Conservation (phyloP, 345 rosid species). For the Cardiospermum halicacabum region DNA sequence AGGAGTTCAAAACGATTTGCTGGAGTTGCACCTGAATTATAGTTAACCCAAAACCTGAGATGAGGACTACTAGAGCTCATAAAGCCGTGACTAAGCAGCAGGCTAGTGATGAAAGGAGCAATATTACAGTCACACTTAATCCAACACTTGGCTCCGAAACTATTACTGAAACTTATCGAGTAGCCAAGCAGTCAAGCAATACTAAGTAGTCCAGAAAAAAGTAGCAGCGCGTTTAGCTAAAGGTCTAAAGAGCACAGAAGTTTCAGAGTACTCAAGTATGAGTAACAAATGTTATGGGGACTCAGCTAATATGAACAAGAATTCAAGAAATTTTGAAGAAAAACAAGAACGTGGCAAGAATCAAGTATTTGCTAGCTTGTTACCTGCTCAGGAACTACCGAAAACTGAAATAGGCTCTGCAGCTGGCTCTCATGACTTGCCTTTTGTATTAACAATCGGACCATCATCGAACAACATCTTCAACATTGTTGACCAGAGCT, state of each 20-base stretch:
- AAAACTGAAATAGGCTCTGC: constrained; percentile 14
- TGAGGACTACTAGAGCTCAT: constrained; percentile 39
- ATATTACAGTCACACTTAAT: constrained; percentile 60
- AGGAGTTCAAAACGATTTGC: constrained; percentile 89
- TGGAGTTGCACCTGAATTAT: constrained; percentile 69
- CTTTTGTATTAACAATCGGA: constrained; percentile 52
- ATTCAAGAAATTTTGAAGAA: constrained; percentile 21
- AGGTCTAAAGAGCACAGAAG: constrained; percentile 17
- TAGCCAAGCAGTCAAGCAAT: constrained; percentile 27
- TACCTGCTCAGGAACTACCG: constrained; percentile 6
- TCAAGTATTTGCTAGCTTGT: constrained; percentile 10
- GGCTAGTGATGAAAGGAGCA: constrained; percentile 12
- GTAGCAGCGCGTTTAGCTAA: constrained; percentile 18
- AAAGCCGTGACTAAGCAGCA: constrained; percentile 31
- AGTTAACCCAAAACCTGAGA: constrained; percentile 61
- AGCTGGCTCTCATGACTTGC: constrained; percentile 35
- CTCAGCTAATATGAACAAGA: constrained; percentile 11
- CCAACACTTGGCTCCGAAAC: constrained; percentile 48
- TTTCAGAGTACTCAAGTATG: constrained; percentile 7
- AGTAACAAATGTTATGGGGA: constrained; percentile 20
- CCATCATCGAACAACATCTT: constrained; percentile 28
- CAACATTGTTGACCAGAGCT: constrained; percentile 13
- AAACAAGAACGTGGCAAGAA: constrained; percentile 13
- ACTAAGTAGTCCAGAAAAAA: constrained; percentile 12
- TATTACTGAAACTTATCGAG: constrained; percentile 37